phyloP scores from a whole-genome alignment of 805 yeast species.

The Candida germanica region DNA sequence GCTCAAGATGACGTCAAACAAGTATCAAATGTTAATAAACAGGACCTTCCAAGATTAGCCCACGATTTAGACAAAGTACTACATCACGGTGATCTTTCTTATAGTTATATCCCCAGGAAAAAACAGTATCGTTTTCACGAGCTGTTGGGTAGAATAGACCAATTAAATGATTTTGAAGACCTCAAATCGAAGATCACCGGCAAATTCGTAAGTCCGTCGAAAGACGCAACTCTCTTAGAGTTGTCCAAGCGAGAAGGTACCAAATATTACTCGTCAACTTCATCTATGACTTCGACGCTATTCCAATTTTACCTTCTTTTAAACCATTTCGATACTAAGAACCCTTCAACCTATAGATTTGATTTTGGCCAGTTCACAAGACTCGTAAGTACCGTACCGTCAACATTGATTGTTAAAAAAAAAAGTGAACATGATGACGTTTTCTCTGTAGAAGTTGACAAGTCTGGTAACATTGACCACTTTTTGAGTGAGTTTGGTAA shows the following conservation, averaged over 20 bases:
- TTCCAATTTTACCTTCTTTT: slow-evolving; percentile 72
- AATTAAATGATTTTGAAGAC: slow-evolving; percentile 65
- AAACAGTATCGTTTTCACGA: slow-evolving; percentile 68
- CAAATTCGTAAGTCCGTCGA: slow-evolving; percentile 42
- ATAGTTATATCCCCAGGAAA: slow-evolving; percentile 73
- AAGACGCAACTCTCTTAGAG: slow-evolving; percentile 51
- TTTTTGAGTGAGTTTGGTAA: slow-evolving; percentile 75
- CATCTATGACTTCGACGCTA: slow-evolving; percentile 77
- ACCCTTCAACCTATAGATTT: slow-evolving; percentile 20
- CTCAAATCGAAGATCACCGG: slow-evolving; percentile 16
- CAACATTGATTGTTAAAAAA: slow-evolving; percentile 47
- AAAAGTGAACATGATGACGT: slow-evolving; percentile 29
- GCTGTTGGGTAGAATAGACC: slow-evolving; percentile 54
- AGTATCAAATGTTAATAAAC: slow-evolving; percentile 19
- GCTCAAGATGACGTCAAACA: slow-evolving; percentile 11
- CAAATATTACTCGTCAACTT: slow-evolving; percentile 73
- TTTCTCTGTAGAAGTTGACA: slow-evolving; percentile 70
- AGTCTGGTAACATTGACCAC: slow-evolving; percentile 61
- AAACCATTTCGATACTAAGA: slow-evolving; percentile 35
- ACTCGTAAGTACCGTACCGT: slow-evolving; percentile 45
- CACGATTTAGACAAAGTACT: slow-evolving; percentile 70
- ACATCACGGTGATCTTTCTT: slow-evolving; percentile 80
- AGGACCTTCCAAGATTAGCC: slow-evolving; percentile 52
- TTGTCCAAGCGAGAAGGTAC: slow-evolving; percentile 40
- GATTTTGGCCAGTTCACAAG: slow-evolving; percentile 41